These are phyloP conservation scores for Xylariaceae sp. DNA, from an alignment of 2,329 filamentous ascomycete species.

Conservation along the genomic window DNA sequence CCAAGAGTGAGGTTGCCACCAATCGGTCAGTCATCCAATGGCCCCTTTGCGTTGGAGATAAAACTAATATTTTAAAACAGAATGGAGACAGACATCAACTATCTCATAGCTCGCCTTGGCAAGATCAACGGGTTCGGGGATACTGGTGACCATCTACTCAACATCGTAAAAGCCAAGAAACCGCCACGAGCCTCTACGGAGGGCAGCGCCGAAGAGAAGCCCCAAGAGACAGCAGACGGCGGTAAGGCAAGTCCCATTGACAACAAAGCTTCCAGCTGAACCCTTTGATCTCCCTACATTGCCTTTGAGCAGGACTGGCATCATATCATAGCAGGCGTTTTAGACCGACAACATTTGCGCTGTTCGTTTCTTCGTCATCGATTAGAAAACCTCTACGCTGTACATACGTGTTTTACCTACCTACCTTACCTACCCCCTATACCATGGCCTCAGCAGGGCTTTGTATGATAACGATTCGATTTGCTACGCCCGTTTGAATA, in stretches of 20 bases:
- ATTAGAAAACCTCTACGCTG: neutral
- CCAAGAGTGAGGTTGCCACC: constrained; percentile 63
- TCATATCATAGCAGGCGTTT: constrained; percentile 24
- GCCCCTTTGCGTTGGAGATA: neutral
- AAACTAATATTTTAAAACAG: constrained; percentile 39
- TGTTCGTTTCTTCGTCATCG: neutral
- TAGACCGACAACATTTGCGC: constrained; percentile 13
- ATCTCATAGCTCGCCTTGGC: constrained; percentile 63
- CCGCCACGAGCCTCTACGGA: constrained; percentile 21
- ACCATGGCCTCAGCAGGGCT: neutral
- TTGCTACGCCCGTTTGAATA: neutral
- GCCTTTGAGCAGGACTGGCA: constrained; percentile 14
- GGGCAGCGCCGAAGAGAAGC: constrained; percentile 10
- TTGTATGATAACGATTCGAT: constrained; percentile 1
- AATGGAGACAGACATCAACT: constrained; percentile 70
- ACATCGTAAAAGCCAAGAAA: constrained; percentile 58
- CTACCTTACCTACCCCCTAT: neutral
- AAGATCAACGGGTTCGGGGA: constrained; percentile 77
- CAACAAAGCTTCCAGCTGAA: constrained; percentile 17
- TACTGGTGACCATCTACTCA: constrained; percentile 62
- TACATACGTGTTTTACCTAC: neutral
- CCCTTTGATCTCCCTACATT: constrained; percentile 1
- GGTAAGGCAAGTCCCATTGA: constrained; percentile 9
- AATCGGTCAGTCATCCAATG: constrained; percentile 54
- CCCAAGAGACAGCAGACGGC: constrained; percentile 5